These are phyloP conservation scores for Candida palmyrensis DNA, from an alignment of 805 yeast genomes.

Conservation along the genomic window DNA sequence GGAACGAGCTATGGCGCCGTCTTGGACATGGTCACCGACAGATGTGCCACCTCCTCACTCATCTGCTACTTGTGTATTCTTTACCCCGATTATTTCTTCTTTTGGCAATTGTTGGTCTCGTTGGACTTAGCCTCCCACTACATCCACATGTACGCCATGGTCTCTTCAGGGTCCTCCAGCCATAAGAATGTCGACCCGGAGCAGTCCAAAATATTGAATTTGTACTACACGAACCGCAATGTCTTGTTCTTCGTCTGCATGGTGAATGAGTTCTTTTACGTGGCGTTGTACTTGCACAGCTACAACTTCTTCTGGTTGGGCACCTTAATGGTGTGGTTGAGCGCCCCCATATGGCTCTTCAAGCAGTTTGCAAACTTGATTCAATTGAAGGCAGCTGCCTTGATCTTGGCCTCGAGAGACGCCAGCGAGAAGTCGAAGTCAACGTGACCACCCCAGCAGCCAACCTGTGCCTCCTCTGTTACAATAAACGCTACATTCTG, in stretches of 20 bases:
- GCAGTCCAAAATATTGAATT: slow-evolving; percentile 64
- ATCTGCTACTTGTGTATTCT: slow-evolving; percentile 78
- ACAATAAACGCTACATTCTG: no score
- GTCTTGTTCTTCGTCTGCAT: slow-evolving; percentile 89
- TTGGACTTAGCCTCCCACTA: slow-evolving; percentile 90
- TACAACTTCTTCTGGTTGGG: slow-evolving; percentile 62
- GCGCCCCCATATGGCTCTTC: slow-evolving; percentile 84
- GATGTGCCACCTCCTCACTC: slow-evolving; percentile 94
- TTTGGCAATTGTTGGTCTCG: slow-evolving; percentile 81
- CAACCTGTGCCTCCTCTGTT: no score
- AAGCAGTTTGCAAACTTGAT: slow-evolving; percentile 88
- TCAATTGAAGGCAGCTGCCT: slow-evolving; percentile 83
- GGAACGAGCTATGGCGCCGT: slow-evolving; percentile 94
- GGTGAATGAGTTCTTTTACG: slow-evolving; percentile 87
- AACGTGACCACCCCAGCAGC: slow-evolving; percentile 1
- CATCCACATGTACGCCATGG: slow-evolving; percentile 97
- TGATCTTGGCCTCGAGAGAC: slow-evolving; percentile 73
- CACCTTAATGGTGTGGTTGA: slow-evolving; percentile 48
- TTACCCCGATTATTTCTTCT: slow-evolving; percentile 63
- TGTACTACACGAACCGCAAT: slow-evolving; percentile 81
- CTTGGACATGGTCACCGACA: slow-evolving; percentile 96
- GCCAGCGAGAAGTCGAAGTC: slow-evolving; percentile 42
- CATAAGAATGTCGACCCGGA: slow-evolving; percentile 80
- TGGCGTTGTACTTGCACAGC: slow-evolving; percentile 76
- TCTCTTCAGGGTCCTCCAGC: slow-evolving; percentile 69